Conservation (phyloP, 2,329 filamentous ascomycete species). For the Nakataea oryzae region DNA sequence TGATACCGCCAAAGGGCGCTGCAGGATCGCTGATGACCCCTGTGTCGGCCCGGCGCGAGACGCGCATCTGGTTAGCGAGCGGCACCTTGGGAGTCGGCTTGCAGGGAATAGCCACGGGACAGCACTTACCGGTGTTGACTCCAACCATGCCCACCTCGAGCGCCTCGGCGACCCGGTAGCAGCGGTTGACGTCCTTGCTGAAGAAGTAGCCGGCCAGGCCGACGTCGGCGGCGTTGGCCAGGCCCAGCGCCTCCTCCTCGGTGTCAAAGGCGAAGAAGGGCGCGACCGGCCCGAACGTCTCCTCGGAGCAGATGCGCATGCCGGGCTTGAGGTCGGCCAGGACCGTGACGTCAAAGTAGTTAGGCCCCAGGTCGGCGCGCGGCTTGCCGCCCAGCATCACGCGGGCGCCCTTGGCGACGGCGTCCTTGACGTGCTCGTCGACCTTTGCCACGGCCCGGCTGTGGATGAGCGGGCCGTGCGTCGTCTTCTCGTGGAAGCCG, state of each 20-base stretch:
- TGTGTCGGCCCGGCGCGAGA: not conserved
- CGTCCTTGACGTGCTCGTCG: conserved; percentile 10
- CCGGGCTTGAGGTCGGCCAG: conserved; percentile 37
- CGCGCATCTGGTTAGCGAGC: not conserved
- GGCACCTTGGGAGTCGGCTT: not conserved
- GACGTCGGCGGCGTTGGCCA: conserved; percentile 23
- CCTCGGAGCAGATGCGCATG: conserved; percentile 9
- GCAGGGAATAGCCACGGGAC: conserved; percentile 26
- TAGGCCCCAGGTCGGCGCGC: conserved; percentile 37
- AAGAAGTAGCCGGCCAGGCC: conserved; percentile 20
- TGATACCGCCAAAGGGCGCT: conserved; percentile 36
- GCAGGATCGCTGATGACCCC: not conserved
- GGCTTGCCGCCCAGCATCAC: conserved; percentile 34
- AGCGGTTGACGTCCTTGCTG: conserved; percentile 15
- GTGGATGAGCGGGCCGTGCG: conserved; percentile 12
- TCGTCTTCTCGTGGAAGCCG: conserved; percentile 7
- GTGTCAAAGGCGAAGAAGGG: conserved; percentile 13
- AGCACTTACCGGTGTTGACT: conserved; percentile 35
- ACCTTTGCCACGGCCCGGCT: conserved; percentile 10
- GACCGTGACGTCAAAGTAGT: conserved; percentile 60
- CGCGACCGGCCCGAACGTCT: conserved; percentile 13
- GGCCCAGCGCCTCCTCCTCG: conserved; percentile 20
- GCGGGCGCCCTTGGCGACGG: conserved; percentile 10
- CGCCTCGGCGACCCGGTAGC: conserved; percentile 29
- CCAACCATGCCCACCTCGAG: conserved; percentile 58